These are phyloP conservation scores for Wickerhamomyces bovis DNA, from an alignment of 805 yeast genomes.

Conservation along the genomic window DNA sequence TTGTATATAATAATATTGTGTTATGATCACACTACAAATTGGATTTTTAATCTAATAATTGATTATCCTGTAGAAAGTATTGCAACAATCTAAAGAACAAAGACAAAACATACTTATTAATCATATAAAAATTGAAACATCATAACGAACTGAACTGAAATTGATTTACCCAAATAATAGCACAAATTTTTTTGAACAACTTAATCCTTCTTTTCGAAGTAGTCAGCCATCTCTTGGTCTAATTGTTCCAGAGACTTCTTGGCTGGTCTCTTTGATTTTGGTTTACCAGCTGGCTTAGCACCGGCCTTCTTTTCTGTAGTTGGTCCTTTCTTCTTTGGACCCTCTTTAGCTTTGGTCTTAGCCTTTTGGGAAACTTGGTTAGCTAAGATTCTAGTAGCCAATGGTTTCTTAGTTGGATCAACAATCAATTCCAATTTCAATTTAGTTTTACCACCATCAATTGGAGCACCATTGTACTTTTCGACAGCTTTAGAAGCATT, in stretches of 20 bases:
- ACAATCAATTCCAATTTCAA: conserved; percentile 77
- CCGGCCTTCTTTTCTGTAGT: conserved; percentile 3
- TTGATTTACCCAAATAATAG: neutral
- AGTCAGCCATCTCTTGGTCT: conserved; percentile 97
- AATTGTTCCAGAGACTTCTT: conserved; percentile 85
- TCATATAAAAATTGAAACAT: neutral
- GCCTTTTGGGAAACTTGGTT: conserved; percentile 25
- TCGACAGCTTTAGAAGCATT: conserved; percentile 75
- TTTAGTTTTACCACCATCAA: conserved; percentile 77
- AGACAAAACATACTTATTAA: neutral
- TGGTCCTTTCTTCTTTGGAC: conserved; percentile 13
- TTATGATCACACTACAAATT: neutral
- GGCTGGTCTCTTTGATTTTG: conserved; percentile 35
- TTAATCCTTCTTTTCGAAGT: conserved; percentile 53
- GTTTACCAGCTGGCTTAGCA: conserved; percentile 11
- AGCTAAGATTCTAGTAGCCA: conserved; percentile 66
- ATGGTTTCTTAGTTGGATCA: conserved; percentile 75
- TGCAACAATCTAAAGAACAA: neutral
- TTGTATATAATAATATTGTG: conserved; percentile 2
- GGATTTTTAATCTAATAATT: neutral
- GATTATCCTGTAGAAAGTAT: neutral
- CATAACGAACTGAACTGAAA: conserved; percentile 1
- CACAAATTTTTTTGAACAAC: neutral
- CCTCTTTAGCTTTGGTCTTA: conserved; percentile 11
- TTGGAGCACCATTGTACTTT: conserved; percentile 87